Percentiles rank a stretch among this genome's conserved stretches.
Conservation (phyloP, 805 yeast genomes). For the Candida ovalis region DNA sequence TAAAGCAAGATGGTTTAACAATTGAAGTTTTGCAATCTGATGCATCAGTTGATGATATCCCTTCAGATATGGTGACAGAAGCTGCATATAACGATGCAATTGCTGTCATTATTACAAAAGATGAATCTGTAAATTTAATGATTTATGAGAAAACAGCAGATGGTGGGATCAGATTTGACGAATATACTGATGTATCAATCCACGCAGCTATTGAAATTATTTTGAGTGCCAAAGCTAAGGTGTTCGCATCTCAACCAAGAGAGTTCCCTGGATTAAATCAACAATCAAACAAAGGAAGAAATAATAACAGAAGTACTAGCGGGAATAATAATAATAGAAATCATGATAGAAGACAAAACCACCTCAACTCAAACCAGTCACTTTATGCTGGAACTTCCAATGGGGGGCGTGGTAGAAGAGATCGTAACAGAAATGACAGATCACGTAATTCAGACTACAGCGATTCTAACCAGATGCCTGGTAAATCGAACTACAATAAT, state of each 20-base stretch:
- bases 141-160: conserved; percentile 64
- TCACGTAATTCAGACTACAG: neutral
- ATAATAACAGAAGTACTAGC: neutral
- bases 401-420: neutral
- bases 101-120: conserved; percentile 62
- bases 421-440: neutral
- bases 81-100: conserved; percentile 78
- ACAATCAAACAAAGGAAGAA: conserved; percentile 11
- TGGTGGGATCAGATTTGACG: conserved; percentile 80
- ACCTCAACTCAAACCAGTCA: neutral
- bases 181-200: conserved; percentile 65
- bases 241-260: conserved; percentile 17
- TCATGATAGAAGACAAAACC: neutral
- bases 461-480: neutral
- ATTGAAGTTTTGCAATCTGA: conserved; percentile 25
- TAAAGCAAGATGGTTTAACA: conserved; percentile 36
- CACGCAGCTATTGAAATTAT: conserved; percentile 62
- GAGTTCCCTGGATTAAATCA: conserved; percentile 3
- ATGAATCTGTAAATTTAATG: conserved; percentile 61
- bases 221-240: conserved; percentile 36
- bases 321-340: neutral
- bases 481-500: neutral
- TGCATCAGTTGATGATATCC: conserved; percentile 29
- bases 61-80: conserved; percentile 54
- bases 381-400: neutral